phyloP scores from a whole-genome alignment of 2,329 filamentous ascomycete genomes.

The Sordariomycetes sp. region DNA sequence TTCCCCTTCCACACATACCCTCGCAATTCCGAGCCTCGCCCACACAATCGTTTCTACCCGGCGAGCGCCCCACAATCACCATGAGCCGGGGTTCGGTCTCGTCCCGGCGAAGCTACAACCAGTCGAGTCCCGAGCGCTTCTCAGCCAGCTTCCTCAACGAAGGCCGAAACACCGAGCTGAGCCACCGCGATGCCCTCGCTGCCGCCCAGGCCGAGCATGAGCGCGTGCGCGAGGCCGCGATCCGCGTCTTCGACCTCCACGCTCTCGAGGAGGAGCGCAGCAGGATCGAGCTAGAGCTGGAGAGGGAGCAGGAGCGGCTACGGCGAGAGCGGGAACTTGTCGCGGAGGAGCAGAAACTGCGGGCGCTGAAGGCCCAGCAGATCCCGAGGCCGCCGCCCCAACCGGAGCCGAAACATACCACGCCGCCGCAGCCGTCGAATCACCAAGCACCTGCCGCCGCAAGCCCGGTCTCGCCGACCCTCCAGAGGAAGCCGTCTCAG shows the following conservation, averaged over 20 bases:
- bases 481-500: not conserved
- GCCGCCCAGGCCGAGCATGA: slow-evolving; percentile 58
- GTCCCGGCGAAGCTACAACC: slow-evolving; percentile 23
- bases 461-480: slow-evolving; percentile 7
- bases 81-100: slow-evolving; percentile 16
- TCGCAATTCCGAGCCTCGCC: not conserved
- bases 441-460: slow-evolving; percentile 8
- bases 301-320: slow-evolving; percentile 33
- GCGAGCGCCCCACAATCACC: not conserved
- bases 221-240: slow-evolving; percentile 42
- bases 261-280: slow-evolving; percentile 32
- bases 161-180: slow-evolving; percentile 49
- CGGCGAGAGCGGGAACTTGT: slow-evolving; percentile 30
- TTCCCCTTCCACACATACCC: not conserved
- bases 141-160: slow-evolving; percentile 52
- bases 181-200: slow-evolving; percentile 55
- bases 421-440: slow-evolving; percentile 7
- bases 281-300: slow-evolving; percentile 31
- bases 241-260: slow-evolving; percentile 36
- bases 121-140: slow-evolving; percentile 28
- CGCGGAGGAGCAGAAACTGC: slow-evolving; percentile 35
- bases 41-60: not conserved
- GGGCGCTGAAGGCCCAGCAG: slow-evolving; percentile 32
- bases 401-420: slow-evolving; percentile 8
- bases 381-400: slow-evolving; percentile 27